Conservation (phyloP, 495 filamentous ascomycete genomes). For the Talaromyces trachyspermus region DNA sequence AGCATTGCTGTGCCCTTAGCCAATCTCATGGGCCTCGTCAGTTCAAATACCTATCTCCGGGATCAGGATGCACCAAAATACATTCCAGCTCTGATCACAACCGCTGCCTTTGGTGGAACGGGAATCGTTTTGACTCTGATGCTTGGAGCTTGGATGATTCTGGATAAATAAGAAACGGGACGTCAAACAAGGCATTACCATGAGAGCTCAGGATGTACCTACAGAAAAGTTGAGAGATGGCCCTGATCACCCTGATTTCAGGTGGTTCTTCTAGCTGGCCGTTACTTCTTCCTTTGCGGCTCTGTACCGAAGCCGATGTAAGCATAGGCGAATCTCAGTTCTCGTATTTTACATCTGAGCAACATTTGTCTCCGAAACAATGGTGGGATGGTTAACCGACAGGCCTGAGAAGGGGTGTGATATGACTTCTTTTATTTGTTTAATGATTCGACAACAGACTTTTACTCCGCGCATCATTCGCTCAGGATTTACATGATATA, state of each 20-base stretch:
- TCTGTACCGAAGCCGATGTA: too few relatives aligned
- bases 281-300: too few relatives aligned
- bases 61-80: conserved; percentile 54
- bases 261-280: conserved; percentile 2
- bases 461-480: too few relatives aligned
- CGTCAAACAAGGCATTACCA: conserved; percentile 43
- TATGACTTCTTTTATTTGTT: too few relatives aligned
- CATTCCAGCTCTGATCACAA: conserved; percentile 54
- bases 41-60: conserved; percentile 57
- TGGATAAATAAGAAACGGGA: conserved; percentile 55
- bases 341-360: too few relatives aligned
- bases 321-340: too few relatives aligned
- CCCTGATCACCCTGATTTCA: conserved; percentile 4
- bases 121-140: conserved; percentile 44
- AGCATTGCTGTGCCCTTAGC: conserved; percentile 59
- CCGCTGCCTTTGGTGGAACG: conserved; percentile 53
- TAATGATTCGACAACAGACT: too few relatives aligned
- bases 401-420: too few relatives aligned
- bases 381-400: too few relatives aligned
- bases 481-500: too few relatives aligned
- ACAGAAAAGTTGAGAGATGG: conserved; percentile 56
- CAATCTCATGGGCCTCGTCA: conserved; percentile 59
- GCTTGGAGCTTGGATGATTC: conserved; percentile 53
- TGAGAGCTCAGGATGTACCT: conserved; percentile 51
- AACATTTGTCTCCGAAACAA: too few relatives aligned